Evolutionary conservation across 2,329 filamentous ascomycete genomes (phyloP), one percentile per base, ranked within the genome.

Genomic region (Colletotrichum salicis): DNA sequence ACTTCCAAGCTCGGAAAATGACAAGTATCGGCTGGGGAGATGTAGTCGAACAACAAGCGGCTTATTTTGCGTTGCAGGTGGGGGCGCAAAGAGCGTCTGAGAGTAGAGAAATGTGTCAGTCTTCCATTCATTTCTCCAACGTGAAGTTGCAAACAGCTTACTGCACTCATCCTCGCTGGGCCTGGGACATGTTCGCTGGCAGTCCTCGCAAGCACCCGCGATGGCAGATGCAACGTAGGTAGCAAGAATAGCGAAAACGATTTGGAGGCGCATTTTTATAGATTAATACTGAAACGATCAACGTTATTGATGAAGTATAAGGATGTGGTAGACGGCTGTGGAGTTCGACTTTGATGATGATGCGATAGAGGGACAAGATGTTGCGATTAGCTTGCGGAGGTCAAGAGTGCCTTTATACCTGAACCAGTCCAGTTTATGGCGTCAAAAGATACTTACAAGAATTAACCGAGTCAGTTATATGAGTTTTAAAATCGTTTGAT

Each of bases 91-190:
- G 22, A 3, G 60, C 13, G 13, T 69, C 61, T 69, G 15, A 5
- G 11, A 1, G 1, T 4, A 0, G 41, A 19, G 1, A 2, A 5
- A n/a, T 29, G 3, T 12, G 31, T 37, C n/a, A 24, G 15, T 5
- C 2, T 22, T 12, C 13, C 2, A 3, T 8, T 45, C 1, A 5
- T 6, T 24, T 3, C n/a, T 10, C 0, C n/a, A 1, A 19, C 3
- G 2, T 2, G 12, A 37, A 31, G 8, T 29, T 5, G 31, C 33
- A 7, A 10, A 11, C 5, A 8, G 48, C 67, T 51, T 55, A 70
- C 67, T 66, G 61, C 67, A 70, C 19, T 55, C 61, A 3, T 13
- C 55, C 27, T 70, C 61, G 33, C 67, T 70, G 1, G 67, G 67
- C 55, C 0, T 15, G 11, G 67, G 61, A 24, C 67, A 70, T 12